Base-by-base conservation (phyloP, 768 basidiomycete genomes). In the Paxillus involutus region DNA sequence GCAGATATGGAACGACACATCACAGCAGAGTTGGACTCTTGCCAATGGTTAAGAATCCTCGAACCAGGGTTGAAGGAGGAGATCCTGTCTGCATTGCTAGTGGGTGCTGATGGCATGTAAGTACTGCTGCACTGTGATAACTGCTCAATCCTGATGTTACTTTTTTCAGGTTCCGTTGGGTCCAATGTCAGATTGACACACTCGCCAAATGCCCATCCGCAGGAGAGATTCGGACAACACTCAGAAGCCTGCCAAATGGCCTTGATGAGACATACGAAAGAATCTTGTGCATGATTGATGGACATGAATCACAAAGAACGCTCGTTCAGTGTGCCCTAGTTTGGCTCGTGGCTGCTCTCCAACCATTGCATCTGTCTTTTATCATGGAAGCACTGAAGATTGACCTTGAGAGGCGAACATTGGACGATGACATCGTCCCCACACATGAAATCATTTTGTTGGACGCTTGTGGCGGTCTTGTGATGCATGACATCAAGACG, bases 121-220 rank as follows among this genome's bases (percentile, higher is more conserved):
- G n/a, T n/a, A n/a, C n/a, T n/a, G n/a, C n/a, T n/a, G n/a, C n/a
- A n/a, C n/a, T n/a, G n/a, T n/a, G n/a, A n/a, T n/a, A n/a, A n/a
- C n/a, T n/a, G n/a, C n/a, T n/a, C n/a, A n/a, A n/a, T n/a, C n/a
- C n/a, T n/a, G n/a, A n/a, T n/a, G n/a, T n/a, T n/a, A n/a, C n/a
- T n/a, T 10, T 10, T 33, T 4, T 6, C 33, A 58, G 59, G 60
- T 61, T 61, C 6, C 52, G 60, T 11, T 61, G 60, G 59, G 49
- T 62, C 0, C 53, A 61, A n/a, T 62, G 60, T 29, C 60, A 62
- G 30, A 49, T 62, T 14, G 32, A 40, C 21, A 16, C 17, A 0
- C 44, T 61, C 10, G 57, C 57, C 13, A n/a, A 16, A 44, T 61
- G 59, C 32, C 19, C 49, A 3, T 54, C 55, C 14, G 3, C 33